Conservation (phyloP, 129 eudicot genomes). For the Heracleum sosnowskyi region DNA sequence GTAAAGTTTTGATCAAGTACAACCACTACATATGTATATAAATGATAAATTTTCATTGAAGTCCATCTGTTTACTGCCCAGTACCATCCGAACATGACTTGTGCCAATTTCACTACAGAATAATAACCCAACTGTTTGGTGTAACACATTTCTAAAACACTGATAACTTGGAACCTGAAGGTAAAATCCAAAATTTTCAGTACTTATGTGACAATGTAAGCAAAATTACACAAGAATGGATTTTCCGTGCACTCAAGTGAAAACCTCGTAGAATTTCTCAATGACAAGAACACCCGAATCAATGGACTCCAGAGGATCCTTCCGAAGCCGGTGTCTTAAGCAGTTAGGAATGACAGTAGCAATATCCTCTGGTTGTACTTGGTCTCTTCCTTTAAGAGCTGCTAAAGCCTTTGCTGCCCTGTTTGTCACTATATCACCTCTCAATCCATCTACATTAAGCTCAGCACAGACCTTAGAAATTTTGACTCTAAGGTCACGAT, state of each 20-base stretch:
- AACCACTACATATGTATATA: background rate
- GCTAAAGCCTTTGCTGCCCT: slow-evolving; percentile 94
- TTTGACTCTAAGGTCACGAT: slow-evolving; percentile 83
- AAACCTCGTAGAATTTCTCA: slow-evolving; percentile 87
- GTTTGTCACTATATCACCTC: slow-evolving; percentile 86
- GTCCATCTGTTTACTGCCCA: background rate
- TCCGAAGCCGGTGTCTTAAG: slow-evolving; percentile 80
- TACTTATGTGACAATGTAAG: background rate
- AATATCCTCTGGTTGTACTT: slow-evolving; percentile 77
- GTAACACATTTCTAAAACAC: background rate
- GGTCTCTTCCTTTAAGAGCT: slow-evolving; percentile 80
- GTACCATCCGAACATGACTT: background rate
- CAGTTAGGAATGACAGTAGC: slow-evolving; percentile 88
- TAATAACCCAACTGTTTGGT: slow-evolving; percentile 6
- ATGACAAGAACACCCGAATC: slow-evolving; percentile 84
- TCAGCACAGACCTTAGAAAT: slow-evolving; percentile 91
- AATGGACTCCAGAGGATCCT: slow-evolving; percentile 90
- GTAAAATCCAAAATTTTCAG: background rate
- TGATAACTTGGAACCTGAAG: slow-evolving; percentile 11
- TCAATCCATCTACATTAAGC: slow-evolving; percentile 80
- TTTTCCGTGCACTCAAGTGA: slow-evolving; percentile 35
- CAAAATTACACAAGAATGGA: slow-evolving; percentile 12
- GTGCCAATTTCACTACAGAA: background rate
- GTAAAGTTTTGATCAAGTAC: background rate
- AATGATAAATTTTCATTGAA: background rate